phyloP scores from a whole-genome alignment of 2,329 filamentous ascomycete species.

The Fusarium haematococcum region DNA sequence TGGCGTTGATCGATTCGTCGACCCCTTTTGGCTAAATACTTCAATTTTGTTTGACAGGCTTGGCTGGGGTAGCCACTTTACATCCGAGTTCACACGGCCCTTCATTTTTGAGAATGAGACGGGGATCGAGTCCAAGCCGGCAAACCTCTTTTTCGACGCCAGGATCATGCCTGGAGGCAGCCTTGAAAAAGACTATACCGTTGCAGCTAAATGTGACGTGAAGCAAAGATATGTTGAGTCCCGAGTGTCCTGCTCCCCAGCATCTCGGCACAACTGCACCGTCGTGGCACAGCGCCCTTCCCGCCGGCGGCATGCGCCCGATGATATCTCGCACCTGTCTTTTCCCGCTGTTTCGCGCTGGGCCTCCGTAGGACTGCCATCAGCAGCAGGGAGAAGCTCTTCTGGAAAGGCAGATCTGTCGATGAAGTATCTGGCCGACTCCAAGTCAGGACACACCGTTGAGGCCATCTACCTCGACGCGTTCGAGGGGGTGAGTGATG shows the following conservation, averaged over 20 bases:
- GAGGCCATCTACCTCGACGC: not conserved
- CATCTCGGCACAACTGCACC: not conserved
- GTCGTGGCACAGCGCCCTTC: not conserved
- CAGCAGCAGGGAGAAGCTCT: not conserved
- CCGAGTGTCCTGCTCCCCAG: not conserved
- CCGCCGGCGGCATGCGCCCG: not conserved
- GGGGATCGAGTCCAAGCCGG: not conserved
- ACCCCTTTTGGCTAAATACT: not conserved
- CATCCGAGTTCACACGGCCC: not conserved
- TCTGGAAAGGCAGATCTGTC: not conserved
- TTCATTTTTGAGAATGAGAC: not conserved
- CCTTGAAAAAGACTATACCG: not conserved
- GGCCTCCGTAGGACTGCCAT: not conserved
- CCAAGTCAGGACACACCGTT: not conserved
- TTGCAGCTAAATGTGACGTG: not conserved
- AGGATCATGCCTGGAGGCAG: not conserved
- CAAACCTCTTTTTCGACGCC: not conserved
- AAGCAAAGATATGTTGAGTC: not conserved
- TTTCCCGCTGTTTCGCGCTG: not conserved
- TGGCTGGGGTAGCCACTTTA: too few relatives aligned
- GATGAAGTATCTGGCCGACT: not conserved
- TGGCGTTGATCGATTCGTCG: not conserved
- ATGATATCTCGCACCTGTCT: not conserved
- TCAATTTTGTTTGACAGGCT: too few relatives aligned
- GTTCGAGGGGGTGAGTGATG: not conserved